Base-by-base conservation (phyloP, 257 asterid genomes). In the Solanum chilense region DNA sequence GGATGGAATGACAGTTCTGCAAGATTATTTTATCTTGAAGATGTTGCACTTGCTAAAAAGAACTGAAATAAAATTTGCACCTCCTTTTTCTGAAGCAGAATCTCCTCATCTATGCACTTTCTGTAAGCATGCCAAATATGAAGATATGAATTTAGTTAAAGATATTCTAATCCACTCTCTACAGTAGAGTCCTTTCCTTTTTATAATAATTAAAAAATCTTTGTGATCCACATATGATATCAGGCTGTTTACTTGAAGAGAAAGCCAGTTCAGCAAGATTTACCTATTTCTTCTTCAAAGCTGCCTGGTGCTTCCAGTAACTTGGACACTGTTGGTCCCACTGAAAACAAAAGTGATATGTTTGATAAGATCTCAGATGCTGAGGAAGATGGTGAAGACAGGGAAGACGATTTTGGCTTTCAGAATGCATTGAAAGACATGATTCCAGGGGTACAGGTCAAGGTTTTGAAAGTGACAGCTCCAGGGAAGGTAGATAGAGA, bases 401-500 rank as follows among this genome's bases (percentile, higher is more conserved):
- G 64, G 90, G 98, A 94, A 75, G 98, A 94, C 80, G 98, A 94
- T 89, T 89, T 91, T 85, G 92, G 93, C 90, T 91, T 93, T 74
- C 96, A 95, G 88, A 93, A 90, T 89, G 93, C 92, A 86, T 88
- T 97, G 92, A 91, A 89, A 47, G 98, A 97, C 93, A 92, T 97
- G 95, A 95, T 95, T 90, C 98, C 99, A 89, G 98, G 98, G 81
- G 94, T 93, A 92, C 93, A 94, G 92, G 97, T 97, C 88, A 95
- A 95, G 93, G 98, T 97, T 87, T 91, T 95, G 91, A 93, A 94
- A 89, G 97, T 94, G 87, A 94, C 96, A 85, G 83, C 94, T 56
- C 98, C 98, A 7, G 93, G 90, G 88, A 94, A 94, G 91, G 92
- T 91, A 82, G 98, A 95, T 89, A 91, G 90, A 89, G 99, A 95